Conservation (phyloP, 352 stramenopile genomes). For the Globisporangium orthogonon region DNA sequence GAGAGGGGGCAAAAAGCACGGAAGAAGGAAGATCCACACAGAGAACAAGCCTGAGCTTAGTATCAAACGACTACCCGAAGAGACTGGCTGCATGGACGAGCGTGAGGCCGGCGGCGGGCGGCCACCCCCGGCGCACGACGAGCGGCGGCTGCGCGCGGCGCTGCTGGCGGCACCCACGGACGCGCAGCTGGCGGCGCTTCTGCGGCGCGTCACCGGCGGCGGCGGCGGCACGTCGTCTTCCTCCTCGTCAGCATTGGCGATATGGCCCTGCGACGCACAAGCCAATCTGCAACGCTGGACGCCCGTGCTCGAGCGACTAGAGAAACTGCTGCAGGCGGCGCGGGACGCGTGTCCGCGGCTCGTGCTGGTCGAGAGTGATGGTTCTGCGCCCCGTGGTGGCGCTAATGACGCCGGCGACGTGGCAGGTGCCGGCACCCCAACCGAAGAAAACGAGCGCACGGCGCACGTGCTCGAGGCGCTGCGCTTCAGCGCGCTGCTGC, state of each 20-base stretch:
- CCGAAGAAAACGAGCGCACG: slow-evolving; percentile 28
- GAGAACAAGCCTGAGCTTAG: too few species aligned
- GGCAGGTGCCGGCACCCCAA: too few species aligned
- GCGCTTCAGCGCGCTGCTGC: slow-evolving; percentile 65
- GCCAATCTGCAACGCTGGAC: slow-evolving; percentile 71
- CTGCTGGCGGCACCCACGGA: slow-evolving; percentile 37
- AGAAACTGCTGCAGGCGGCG: slow-evolving; percentile 36
- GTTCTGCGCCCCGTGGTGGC: neutral
- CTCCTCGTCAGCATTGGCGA: neutral
- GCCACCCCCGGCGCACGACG: slow-evolving; percentile 17
- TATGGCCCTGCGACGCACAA: slow-evolving; percentile 78
- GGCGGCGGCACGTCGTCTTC: neutral
- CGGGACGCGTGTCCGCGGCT: slow-evolving; percentile 34
- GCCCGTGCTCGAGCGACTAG: slow-evolving; percentile 46
- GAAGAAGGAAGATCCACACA: too few species aligned
- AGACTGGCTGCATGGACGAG: neutral
- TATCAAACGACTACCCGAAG: neutral
- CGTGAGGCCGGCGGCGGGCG: neutral
- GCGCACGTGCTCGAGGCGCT: slow-evolving; percentile 64
- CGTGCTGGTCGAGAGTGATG: slow-evolving; percentile 24
- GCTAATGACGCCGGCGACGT: too few species aligned
- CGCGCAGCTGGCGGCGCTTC: slow-evolving; percentile 37
- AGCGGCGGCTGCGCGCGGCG: slow-evolving; percentile 58
- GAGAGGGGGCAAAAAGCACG: neutral
- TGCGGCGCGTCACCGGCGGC: slow-evolving; percentile 44